Percentiles rank a stretch among this genome's conserved stretches.
phyloP scores from a whole-genome alignment of 768 basidiomycete species.

The Mycena leptocephala region DNA sequence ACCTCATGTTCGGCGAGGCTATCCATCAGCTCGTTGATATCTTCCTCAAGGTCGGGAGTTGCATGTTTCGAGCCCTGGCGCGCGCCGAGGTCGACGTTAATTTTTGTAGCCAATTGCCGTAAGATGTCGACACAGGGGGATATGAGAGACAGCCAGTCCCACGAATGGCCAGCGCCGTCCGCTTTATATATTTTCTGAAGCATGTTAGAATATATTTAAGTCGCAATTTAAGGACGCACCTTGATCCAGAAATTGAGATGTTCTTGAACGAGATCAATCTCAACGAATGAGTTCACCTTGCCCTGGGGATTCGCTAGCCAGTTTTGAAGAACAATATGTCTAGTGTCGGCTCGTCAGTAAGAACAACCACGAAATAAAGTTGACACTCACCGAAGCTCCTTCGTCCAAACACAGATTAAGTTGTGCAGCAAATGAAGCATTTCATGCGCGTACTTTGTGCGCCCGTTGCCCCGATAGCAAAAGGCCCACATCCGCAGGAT shows the following conservation, averaged over 20 bases:
- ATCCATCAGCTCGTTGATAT: constrained; percentile 45
- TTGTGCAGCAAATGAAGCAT: constrained; percentile 47
- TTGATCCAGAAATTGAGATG: constrained; percentile 39
- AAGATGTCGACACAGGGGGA: constrained; percentile 42
- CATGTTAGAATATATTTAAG: background rate
- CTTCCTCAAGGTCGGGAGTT: constrained; percentile 43
- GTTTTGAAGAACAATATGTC: constrained; percentile 48
- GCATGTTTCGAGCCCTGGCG: constrained; percentile 50
- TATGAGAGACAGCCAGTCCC: constrained; percentile 34
- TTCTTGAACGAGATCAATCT: constrained; percentile 52
- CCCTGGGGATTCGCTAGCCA: constrained; percentile 52
- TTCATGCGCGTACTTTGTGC: constrained; percentile 49
- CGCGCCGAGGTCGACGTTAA: constrained; percentile 42
- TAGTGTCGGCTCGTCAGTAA: too few species aligned
- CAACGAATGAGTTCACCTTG: constrained; percentile 37
- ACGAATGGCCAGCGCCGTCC: constrained; percentile 24
- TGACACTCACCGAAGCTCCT: constrained; percentile 43
- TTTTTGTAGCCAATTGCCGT: constrained; percentile 34
- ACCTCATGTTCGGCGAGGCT: constrained; percentile 41
- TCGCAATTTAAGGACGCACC: constrained; percentile 27
- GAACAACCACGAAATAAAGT: too few species aligned
- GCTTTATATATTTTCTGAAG: constrained; percentile 32
- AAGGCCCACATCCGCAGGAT: constrained; percentile 41
- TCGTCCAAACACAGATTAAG: constrained; percentile 44
- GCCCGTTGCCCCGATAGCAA: constrained; percentile 43